A percentile compares a stretch with the other conserved stretches of the same genome.
Evolutionary conservation across 2,329 filamentous ascomycete genomes (phyloP).

Genomic region (Curvularia hawaiiensis): DNA sequence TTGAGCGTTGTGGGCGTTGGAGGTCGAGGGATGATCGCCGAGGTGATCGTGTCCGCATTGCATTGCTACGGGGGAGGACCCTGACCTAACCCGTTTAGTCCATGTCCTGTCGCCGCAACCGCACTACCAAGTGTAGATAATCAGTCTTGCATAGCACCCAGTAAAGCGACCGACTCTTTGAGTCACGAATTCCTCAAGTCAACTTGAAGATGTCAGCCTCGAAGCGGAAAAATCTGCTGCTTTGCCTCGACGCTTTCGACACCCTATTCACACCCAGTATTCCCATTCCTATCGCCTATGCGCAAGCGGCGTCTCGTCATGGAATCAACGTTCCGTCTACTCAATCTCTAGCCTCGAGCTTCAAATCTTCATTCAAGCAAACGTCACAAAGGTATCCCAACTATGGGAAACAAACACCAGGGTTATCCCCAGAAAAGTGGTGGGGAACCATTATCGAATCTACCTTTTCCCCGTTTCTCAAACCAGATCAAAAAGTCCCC

Average conservation of each 20-base stretch:
- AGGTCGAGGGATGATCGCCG: slow-evolving; percentile 22
- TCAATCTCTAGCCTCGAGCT: slow-evolving; percentile 39
- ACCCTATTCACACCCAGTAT: slow-evolving; percentile 62
- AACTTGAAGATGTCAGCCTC: slow-evolving; percentile 16
- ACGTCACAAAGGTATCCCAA: slow-evolving; percentile 59
- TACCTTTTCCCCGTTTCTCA: slow-evolving; percentile 48
- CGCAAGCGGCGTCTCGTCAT: slow-evolving; percentile 55
- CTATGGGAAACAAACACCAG: slow-evolving; percentile 59
- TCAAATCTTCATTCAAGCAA: slow-evolving; percentile 54
- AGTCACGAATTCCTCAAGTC: neutral
- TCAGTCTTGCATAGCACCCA: slow-evolving; percentile 1
- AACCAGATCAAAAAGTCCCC: slow-evolving; percentile 47
- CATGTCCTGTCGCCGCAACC: slow-evolving; percentile 16
- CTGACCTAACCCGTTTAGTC: slow-evolving; percentile 28
- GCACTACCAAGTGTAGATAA: neutral
- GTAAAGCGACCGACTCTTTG: neutral
- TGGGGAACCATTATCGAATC: slow-evolving; percentile 65
- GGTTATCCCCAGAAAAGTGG: slow-evolving; percentile 61
- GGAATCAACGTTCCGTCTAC: slow-evolving; percentile 54
- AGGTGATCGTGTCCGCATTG: slow-evolving; percentile 35
- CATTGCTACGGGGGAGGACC: slow-evolving; percentile 14
- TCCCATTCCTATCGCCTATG: slow-evolving; percentile 61
- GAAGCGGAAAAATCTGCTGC: slow-evolving; percentile 54
- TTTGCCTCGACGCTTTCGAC: slow-evolving; percentile 70
- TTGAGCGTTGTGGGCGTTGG: slow-evolving; percentile 17